A percentile compares a stretch with the other conserved stretches of the same genome.
These are phyloP conservation scores for Ilex aquifolium DNA, from an alignment of 257 asterid species.

Conservation along the genomic window DNA sequence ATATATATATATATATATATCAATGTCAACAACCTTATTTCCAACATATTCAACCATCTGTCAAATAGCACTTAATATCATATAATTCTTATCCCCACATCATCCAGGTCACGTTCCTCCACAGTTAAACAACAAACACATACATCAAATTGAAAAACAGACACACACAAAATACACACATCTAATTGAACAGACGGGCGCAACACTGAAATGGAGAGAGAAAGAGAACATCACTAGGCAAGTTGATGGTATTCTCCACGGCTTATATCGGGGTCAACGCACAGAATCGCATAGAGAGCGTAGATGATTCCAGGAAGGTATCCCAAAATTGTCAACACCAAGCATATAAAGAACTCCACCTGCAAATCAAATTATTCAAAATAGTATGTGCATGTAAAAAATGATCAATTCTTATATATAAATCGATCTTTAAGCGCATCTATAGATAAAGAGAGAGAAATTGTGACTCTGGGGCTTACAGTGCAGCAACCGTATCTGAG, in stretches of 20 bases:
- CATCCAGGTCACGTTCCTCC: too few species aligned
- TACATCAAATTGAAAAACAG: too few species aligned
- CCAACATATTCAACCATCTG: too few species aligned
- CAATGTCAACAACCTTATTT: too few species aligned
- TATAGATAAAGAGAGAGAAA: background rate
- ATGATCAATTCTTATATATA: background rate
- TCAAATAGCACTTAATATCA: too few species aligned
- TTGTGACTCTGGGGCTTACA: background rate
- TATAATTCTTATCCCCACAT: too few species aligned
- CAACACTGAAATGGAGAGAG: background rate
- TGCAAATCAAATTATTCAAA: background rate
- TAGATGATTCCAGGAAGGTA: constrained; percentile 14
- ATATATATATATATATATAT: too few species aligned
- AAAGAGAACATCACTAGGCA: constrained; percentile 12
- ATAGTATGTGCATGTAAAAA: background rate
- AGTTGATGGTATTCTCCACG: constrained; percentile 24
- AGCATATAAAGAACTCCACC: constrained; percentile 17
- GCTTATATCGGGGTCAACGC: constrained; percentile 3
- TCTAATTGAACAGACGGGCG: too few species aligned
- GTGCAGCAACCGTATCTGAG: constrained; percentile 17
- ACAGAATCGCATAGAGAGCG: constrained; percentile 12
- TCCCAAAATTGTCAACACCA: constrained; percentile 13
- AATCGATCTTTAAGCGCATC: background rate
- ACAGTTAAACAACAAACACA: too few species aligned
- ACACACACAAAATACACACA: too few species aligned